Percentiles rank a stretch among this genome's conserved stretches.
phyloP scores from a whole-genome alignment of 1,139 yeast species.

The Yamadazyma trypodendri region DNA sequence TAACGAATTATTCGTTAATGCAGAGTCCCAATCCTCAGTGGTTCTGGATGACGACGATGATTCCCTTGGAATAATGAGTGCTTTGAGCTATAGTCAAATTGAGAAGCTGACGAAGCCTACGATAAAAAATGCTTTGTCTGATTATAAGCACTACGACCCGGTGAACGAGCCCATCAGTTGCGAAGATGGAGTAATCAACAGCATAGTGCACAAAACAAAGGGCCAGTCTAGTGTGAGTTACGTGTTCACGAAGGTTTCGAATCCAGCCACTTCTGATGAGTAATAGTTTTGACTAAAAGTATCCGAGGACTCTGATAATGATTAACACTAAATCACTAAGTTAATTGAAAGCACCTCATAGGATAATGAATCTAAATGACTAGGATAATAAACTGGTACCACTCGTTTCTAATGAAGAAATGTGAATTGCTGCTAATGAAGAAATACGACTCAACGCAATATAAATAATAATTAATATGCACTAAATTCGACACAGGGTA shows the following conservation, averaged over 20 bases:
- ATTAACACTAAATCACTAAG: no score
- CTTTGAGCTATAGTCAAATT: constrained; percentile 43
- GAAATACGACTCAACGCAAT: no score
- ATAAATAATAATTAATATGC: no score
- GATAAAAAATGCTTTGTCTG: constrained; percentile 57
- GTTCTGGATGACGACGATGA: constrained; percentile 10
- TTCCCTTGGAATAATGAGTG: constrained; percentile 48
- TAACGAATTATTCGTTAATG: not conserved
- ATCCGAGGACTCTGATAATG: no score
- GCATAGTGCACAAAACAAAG: constrained; percentile 8
- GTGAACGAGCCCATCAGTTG: constrained; percentile 1
- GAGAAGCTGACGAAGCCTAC: constrained; percentile 31
- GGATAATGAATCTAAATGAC: no score
- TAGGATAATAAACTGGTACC: no score
- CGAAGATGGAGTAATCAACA: constrained; percentile 13
- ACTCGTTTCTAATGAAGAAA: no score
- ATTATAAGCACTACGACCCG: constrained; percentile 64
- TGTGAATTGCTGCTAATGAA: no score
- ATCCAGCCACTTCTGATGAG: no score
- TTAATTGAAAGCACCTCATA: no score
- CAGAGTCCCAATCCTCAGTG: not conserved
- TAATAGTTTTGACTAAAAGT: no score
- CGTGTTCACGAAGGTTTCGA: constrained; percentile 16
- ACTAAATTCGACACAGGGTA: no score
- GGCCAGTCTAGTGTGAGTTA: constrained; percentile 10